Evolutionary conservation across 805 yeast genomes (phyloP).

Genomic region (Nakazawaea laoshanensis): DNA sequence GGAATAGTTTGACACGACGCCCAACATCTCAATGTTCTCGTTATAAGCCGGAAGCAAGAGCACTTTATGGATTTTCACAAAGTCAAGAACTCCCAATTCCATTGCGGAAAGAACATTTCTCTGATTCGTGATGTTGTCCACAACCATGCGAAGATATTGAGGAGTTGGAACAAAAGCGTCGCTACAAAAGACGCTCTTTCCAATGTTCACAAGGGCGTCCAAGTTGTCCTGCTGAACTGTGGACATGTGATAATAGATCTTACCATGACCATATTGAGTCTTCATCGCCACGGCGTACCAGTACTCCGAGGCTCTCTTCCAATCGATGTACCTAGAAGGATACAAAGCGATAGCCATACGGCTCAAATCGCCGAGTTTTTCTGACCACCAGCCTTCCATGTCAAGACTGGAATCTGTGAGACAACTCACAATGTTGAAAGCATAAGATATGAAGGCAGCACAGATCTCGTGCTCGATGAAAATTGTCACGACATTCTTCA

Average conservation of each 20-base stretch:
- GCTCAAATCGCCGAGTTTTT: constrained; percentile 77
- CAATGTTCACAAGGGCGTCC: constrained; percentile 73
- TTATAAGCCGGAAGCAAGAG: constrained; percentile 51
- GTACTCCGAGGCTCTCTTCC: constrained; percentile 76
- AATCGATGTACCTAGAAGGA: constrained; percentile 72
- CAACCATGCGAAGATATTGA: constrained; percentile 68
- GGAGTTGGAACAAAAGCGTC: constrained; percentile 82
- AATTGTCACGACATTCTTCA: constrained; percentile 65
- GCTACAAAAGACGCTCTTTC: constrained; percentile 69
- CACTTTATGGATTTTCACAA: constrained; percentile 61
- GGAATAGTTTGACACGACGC: constrained; percentile 56
- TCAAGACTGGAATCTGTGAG: constrained; percentile 46
- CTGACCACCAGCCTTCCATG: constrained; percentile 73
- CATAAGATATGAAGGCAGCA: constrained; percentile 64
- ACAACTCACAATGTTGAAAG: constrained; percentile 52
- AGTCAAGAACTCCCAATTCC: constrained; percentile 52
- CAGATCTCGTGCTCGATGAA: constrained; percentile 75
- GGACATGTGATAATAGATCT: constrained; percentile 79
- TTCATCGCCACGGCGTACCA: constrained; percentile 76
- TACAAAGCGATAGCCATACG: constrained; percentile 84
- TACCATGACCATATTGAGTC: constrained; percentile 75
- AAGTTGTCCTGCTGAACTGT: constrained; percentile 73
- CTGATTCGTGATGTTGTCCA: constrained; percentile 69
- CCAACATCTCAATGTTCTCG: constrained; percentile 44
- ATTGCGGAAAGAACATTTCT: constrained; percentile 49